Conservation (phyloP, 2,329 filamentous ascomycete genomes). For the Beauveria asiatica region DNA sequence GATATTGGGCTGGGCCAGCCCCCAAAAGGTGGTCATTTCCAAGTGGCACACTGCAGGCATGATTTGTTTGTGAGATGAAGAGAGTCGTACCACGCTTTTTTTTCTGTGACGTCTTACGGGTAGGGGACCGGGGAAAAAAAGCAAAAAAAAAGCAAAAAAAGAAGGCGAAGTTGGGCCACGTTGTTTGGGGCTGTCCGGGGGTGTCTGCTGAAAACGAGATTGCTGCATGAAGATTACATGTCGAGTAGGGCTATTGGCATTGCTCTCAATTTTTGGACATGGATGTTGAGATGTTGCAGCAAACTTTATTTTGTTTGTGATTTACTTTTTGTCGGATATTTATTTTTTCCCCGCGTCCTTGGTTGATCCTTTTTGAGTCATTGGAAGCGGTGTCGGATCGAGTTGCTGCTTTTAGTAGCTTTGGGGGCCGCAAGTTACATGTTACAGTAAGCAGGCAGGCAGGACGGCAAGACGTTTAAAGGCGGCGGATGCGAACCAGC, state of each 20-base stretch:
- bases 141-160: background rate
- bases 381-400: background rate
- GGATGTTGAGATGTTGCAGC: background rate
- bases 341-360: background rate
- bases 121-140: too few relatives aligned
- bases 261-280: background rate
- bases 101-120: too few relatives aligned
- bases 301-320: background rate
- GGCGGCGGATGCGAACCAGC: too few relatives aligned
- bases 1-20: background rate
- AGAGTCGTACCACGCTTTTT: too few relatives aligned
- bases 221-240: background rate
- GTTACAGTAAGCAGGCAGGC: background rate
- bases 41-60: too few relatives aligned
- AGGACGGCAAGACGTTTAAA: background rate
- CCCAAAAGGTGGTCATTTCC: background rate
- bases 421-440: background rate
- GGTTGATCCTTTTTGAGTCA: background rate
- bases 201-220: background rate
- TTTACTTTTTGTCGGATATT: background rate
- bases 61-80: too few relatives aligned
- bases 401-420: constrained; percentile 4
- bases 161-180: background rate
- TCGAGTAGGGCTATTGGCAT: background rate
- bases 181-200: background rate